A percentile compares a stretch with the other conserved stretches of the same genome.
phyloP scores from a whole-genome alignment of 306 rosid genomes.

The Potentilla sterilis region DNA sequence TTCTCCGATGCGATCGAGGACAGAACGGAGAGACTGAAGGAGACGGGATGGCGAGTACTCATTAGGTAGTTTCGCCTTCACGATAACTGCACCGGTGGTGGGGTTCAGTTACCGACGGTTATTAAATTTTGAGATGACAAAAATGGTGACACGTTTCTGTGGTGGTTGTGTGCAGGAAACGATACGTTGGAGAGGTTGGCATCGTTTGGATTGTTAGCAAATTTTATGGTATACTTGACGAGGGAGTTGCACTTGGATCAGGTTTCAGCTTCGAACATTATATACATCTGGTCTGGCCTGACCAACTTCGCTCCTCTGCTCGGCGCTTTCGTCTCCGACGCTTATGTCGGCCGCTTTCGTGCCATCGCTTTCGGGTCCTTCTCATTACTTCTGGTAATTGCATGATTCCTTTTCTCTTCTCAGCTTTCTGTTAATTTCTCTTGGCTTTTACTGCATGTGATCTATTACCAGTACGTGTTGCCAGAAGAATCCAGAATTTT shows the following conservation, averaged over 20 bases:
- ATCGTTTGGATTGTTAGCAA: slow-evolving; percentile 59
- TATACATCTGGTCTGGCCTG: slow-evolving; percentile 62
- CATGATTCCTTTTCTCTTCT: too few species aligned
- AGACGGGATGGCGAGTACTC: not conserved
- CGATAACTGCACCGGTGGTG: not conserved
- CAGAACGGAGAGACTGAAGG: not conserved
- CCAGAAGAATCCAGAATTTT: not conserved
- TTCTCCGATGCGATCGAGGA: not conserved
- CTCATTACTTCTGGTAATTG: slow-evolving; percentile 32
- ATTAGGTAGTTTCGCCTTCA: not conserved
- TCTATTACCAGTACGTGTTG: too few species aligned
- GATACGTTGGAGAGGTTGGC: slow-evolving; percentile 87
- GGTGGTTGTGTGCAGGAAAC: slow-evolving; percentile 49
- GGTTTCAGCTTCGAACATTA: slow-evolving; percentile 58
- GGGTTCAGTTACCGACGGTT: not conserved
- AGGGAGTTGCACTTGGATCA: slow-evolving; percentile 63
- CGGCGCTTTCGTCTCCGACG: slow-evolving; percentile 85
- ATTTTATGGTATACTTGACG: slow-evolving; percentile 75
- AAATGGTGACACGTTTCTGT: not conserved
- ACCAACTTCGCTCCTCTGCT: slow-evolving; percentile 60
- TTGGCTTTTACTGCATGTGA: not conserved
- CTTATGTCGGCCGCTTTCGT: slow-evolving; percentile 67
- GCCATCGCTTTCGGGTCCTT: slow-evolving; percentile 71
- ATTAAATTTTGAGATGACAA: not conserved
- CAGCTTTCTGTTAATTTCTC: too few species aligned